These are phyloP conservation scores for Syzygium grande DNA, from an alignment of 345 rosid genomes.

Conservation along the genomic window DNA sequence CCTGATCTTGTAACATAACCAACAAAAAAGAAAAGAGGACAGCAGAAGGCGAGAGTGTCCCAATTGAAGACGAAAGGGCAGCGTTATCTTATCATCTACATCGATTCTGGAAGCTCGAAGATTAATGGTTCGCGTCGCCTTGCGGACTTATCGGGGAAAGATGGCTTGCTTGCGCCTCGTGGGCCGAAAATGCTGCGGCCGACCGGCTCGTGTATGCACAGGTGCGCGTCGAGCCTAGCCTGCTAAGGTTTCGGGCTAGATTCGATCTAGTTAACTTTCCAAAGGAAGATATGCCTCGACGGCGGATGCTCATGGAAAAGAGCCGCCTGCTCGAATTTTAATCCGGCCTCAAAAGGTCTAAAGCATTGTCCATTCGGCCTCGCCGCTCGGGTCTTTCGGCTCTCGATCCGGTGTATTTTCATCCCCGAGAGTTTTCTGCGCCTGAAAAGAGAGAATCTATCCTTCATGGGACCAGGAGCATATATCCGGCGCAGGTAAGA, in stretches of 20 bases:
- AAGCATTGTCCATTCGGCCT: not conserved
- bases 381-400: not conserved
- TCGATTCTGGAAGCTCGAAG: not conserved
- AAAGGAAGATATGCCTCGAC: not conserved
- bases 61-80: not conserved
- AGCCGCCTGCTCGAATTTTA: not conserved
- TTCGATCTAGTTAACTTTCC: not conserved
- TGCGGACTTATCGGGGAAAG: not conserved
- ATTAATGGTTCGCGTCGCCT: too few relatives aligned
- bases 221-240: not conserved
- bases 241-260: not conserved
- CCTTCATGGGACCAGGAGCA: not conserved
- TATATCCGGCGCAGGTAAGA: not conserved
- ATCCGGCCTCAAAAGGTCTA: not conserved
- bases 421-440: not conserved
- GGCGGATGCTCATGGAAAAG: fast-evolving
- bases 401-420: not conserved
- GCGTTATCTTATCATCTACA: not conserved
- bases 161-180: not conserved
- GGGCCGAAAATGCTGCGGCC: not conserved
- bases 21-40: not conserved
- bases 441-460: not conserved
- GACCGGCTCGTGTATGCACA: not conserved
- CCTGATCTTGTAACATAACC: not conserved
- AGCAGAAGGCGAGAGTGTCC: not conserved